Evolutionary conservation across 495 filamentous ascomycete species (phyloP), one percentile per base, ranked within the genome.

Genomic region (Penicillium antarcticum): DNA sequence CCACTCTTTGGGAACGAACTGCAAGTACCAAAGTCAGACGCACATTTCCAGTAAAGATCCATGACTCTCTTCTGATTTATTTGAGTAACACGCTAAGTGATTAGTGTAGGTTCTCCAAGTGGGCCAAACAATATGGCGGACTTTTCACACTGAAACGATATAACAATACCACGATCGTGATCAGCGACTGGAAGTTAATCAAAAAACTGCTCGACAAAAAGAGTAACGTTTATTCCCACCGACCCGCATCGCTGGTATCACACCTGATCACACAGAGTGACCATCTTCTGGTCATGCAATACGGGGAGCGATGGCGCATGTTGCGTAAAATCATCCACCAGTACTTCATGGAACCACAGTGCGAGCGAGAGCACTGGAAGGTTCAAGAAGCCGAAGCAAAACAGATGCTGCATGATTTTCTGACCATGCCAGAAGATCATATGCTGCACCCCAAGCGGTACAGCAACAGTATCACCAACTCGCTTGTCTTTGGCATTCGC

Each of bases 381-480:
- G 26, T 65, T 5, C 48, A 53, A 12, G 31, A 67, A 1, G 64
- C 64, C 1, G 64, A 65, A 29, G 51, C 53, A 5, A 35, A 26
- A 0, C 64, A 67, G 46, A 42, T 67, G 56, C 18, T 65, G 24
- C 26, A 37, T 9, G 77, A 82, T 48, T 63, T 72, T 39, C 17
- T 69, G 8, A 31, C 56, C 1, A 44, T 47, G 3, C 75, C 77
- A 0, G 48, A 67, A 14, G 19, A 69, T n/a, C 60, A 66, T 29
- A 79, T 76, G 73, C 29, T 50, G 14, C 77, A 82, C 52, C 68
- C 72, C 1, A 74, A 73, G 53, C 53, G 77, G 3, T 77, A 64
- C 48, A 71, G 66, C 42, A 73, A 75, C 55, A 73, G 68, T 38
- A 71, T 77, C 45, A 53, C 72, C 9, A 50, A 41, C 31, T 43